Conservation (phyloP, 106 monocot species). For the Dendrobium chrysotoxum region DNA sequence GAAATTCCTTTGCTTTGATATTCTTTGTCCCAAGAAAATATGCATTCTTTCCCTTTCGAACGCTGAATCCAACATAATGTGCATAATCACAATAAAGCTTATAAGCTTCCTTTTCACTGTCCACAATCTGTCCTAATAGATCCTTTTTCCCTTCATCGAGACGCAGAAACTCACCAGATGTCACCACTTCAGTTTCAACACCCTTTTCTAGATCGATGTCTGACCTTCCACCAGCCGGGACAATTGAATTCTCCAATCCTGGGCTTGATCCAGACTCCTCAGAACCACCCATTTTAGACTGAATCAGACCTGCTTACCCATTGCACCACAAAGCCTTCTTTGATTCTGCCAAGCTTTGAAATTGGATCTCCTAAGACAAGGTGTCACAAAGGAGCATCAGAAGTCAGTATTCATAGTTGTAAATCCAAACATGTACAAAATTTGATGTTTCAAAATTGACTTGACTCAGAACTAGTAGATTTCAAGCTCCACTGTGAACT, state of each 20-base stretch:
- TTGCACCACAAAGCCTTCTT: not conserved
- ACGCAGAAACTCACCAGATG: not conserved
- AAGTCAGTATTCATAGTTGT: not conserved
- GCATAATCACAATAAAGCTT: slow-evolving; percentile 30
- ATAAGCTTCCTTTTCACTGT: slow-evolving; percentile 26
- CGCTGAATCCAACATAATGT: slow-evolving; percentile 30
- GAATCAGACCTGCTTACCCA: not conserved
- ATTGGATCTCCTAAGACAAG: not conserved
- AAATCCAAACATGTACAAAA: too few species aligned
- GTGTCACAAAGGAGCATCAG: not conserved
- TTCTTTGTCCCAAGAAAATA: slow-evolving; percentile 19
- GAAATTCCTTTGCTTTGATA: slow-evolving; percentile 22
- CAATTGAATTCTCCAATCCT: not conserved
- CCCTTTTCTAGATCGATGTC: slow-evolving; percentile 8
- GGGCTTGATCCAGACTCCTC: not conserved
- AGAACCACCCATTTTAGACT: not conserved
- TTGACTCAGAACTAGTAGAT: too few species aligned
- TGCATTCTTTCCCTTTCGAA: slow-evolving; percentile 31
- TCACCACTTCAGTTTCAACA: not conserved
- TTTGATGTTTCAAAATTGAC: too few species aligned
- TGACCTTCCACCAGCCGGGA: not conserved
- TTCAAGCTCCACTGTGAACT: too few species aligned
- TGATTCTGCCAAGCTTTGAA: not conserved
- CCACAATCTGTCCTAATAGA: slow-evolving; percentile 4
- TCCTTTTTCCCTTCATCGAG: slow-evolving; percentile 8